Conservation (phyloP, 345 rosid species). For the Eucalyptus guilfoylei region DNA sequence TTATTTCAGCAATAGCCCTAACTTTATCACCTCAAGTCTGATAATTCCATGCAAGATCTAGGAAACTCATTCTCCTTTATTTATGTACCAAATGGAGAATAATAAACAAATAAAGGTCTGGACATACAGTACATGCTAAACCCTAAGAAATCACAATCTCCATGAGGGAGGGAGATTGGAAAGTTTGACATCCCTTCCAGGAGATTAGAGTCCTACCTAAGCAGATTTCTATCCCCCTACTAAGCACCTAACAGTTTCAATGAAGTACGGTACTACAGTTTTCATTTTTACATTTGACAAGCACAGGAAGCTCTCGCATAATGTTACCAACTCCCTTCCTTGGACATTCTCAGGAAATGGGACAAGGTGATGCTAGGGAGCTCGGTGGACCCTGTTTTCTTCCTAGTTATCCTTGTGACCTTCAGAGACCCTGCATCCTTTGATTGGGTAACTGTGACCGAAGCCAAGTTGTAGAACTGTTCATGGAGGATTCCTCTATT, state of each 20-base stretch:
- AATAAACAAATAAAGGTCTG: background rate
- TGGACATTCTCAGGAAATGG: slow-evolving; percentile 69
- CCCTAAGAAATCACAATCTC: background rate
- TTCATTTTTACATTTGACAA: background rate
- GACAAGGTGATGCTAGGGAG: slow-evolving; percentile 52
- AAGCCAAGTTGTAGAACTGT: slow-evolving; percentile 81
- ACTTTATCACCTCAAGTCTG: background rate
- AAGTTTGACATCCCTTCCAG: background rate
- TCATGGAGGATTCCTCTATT: background rate
- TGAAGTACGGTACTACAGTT: background rate
- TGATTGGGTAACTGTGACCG: slow-evolving; percentile 44
- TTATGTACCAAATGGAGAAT: background rate
- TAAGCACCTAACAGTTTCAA: background rate
- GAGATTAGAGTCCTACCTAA: background rate
- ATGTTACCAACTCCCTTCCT: slow-evolving; percentile 73
- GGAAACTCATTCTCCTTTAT: background rate
- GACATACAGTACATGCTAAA: background rate
- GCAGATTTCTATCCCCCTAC: background rate
- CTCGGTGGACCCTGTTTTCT: slow-evolving; percentile 23
- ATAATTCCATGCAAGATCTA: background rate
- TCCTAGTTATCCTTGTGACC: slow-evolving; percentile 59
- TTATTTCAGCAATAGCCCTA: background rate
- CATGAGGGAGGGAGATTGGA: background rate
- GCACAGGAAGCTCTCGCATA: background rate
- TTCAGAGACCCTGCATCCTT: slow-evolving; percentile 28